Evolutionary conservation across 1,284 basidiomycete species (phyloP).

Genomic region (Puccinia triticina): DNA sequence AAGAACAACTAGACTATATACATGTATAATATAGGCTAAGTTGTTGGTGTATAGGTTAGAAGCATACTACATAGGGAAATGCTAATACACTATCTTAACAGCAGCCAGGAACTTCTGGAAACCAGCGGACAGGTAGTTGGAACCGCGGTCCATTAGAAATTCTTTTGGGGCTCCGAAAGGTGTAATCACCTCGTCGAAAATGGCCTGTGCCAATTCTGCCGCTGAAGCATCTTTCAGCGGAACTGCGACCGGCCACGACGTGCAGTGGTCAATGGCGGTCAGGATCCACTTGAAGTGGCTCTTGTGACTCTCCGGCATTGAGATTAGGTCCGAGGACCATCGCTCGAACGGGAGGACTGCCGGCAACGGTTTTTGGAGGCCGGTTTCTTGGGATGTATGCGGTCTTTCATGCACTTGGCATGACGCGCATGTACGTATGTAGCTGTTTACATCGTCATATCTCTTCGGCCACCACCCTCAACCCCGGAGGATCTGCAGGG

Average conservation of each 20-base stretch:
- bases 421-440: neutral
- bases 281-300: neutral
- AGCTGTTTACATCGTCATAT: neutral
- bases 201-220: neutral
- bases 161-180: neutral
- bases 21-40: too few relatives aligned
- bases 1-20: too few relatives aligned
- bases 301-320: neutral
- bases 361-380: neutral
- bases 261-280: constrained; percentile 5
- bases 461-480: neutral
- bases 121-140: neutral
- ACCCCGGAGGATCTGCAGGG: neutral
- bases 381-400: constrained; percentile 12
- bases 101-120: neutral
- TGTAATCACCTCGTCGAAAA: neutral
- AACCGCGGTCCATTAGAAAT: neutral
- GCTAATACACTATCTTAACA: too few relatives aligned
- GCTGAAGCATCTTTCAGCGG: constrained; percentile 9
- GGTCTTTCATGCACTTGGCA: neutral
- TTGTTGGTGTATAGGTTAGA: too few relatives aligned
- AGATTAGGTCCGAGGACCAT: constrained; percentile 1
- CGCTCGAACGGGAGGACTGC: constrained; percentile 1
- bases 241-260: neutral
- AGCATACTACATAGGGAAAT: too few relatives aligned